phyloP scores from a whole-genome alignment of 208 protist genomes.

The Herpetomonas muscarum region DNA sequence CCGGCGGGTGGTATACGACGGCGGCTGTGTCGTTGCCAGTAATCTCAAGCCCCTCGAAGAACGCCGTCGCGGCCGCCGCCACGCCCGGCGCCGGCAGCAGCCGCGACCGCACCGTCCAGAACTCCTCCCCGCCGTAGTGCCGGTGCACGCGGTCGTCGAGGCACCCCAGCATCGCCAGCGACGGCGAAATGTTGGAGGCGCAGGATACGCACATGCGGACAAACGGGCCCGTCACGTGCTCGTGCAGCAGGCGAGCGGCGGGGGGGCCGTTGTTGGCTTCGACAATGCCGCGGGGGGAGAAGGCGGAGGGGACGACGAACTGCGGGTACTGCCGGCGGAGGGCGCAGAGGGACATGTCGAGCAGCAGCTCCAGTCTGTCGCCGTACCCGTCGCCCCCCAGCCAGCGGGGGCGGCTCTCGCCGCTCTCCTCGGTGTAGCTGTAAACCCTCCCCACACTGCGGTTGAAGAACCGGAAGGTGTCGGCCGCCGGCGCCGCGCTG shows the following conservation, averaged over 20 bases:
- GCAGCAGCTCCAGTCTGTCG: no score
- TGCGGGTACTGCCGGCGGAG: no score
- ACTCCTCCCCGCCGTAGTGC: constrained; percentile 39
- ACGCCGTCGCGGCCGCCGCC: constrained; percentile 22
- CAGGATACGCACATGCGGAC: constrained; percentile 42
- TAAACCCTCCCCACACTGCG: no score
- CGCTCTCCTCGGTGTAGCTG: no score
- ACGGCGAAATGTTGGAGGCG: constrained; percentile 5
- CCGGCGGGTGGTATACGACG: constrained; percentile 29
- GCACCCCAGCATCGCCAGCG: constrained; percentile 23
- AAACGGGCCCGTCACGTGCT: constrained; percentile 41
- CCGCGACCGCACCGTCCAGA: constrained; percentile 50
- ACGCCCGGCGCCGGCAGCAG: constrained; percentile 21
- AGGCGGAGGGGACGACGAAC: no score
- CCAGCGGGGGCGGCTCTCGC: no score
- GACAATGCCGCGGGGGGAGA: no score
- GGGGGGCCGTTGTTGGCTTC: no score
- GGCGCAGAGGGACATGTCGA: no score
- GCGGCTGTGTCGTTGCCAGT: constrained; percentile 13
- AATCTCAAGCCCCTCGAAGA: constrained; percentile 12
- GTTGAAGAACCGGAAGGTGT: no score
- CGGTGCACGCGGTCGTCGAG: constrained; percentile 5
- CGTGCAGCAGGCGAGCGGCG: constrained; percentile 25
- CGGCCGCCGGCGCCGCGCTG: no score
- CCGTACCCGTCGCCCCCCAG: no score